Conservation (phyloP, 2,329 filamentous ascomycete genomes). For the Xylariales sp. region DNA sequence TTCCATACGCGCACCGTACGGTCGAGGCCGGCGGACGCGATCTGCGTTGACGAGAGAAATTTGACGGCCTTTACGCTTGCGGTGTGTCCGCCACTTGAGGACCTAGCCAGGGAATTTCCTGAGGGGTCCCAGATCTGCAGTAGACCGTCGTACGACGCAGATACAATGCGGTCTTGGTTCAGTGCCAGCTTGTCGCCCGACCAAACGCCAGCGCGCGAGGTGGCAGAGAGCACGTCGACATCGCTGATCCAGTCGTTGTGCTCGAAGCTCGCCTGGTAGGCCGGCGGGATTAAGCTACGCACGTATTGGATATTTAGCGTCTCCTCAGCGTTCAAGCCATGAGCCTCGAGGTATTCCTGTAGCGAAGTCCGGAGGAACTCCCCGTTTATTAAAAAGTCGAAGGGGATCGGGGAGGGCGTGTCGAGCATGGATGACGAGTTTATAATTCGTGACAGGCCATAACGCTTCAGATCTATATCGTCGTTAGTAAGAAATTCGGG, state of each 20-base stretch:
- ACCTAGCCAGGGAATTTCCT: conserved; percentile 84
- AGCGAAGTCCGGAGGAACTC: conserved; percentile 89
- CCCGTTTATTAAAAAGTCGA: conserved; percentile 97
- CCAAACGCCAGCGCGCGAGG: conserved; percentile 70
- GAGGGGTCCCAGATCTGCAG: conserved; percentile 91
- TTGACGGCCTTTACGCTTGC: conserved; percentile 83
- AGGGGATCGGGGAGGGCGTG: conserved; percentile 74
- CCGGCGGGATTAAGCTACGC: conserved; percentile 86
- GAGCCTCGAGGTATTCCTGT: conserved; percentile 86
- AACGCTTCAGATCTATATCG: conserved; percentile 71
- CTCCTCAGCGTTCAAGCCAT: conserved; percentile 89
- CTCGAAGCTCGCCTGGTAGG: conserved; percentile 91
- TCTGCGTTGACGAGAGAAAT: conserved; percentile 80
- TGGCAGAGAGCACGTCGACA: conserved; percentile 81
- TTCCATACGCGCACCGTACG: conserved; percentile 91
- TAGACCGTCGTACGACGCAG: conserved; percentile 91
- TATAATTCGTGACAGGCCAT: conserved; percentile 76
- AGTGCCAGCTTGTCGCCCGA: conserved; percentile 60
- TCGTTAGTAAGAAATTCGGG: conserved; percentile 20
- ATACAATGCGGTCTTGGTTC: conserved; percentile 80
- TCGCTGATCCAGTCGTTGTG: conserved; percentile 97
- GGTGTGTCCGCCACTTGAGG: conserved; percentile 71
- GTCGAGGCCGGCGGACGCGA: conserved; percentile 87
- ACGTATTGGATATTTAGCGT: conserved; percentile 93
- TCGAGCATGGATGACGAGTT: conserved; percentile 79